phyloP scores from a whole-genome alignment of 2,329 filamentous ascomycete genomes.

The Didymella sp. region DNA sequence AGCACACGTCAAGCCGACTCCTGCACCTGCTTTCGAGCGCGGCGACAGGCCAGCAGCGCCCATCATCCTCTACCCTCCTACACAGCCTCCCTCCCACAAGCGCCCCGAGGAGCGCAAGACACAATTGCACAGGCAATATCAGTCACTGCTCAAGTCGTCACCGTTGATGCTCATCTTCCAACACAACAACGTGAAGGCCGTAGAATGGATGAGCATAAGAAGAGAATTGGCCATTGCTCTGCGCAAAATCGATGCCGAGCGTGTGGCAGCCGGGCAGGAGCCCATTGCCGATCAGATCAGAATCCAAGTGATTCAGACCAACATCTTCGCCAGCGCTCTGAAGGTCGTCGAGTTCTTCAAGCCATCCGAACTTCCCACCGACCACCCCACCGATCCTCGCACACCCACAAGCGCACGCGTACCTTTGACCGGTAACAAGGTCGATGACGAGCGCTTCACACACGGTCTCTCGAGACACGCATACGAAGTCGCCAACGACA shows the following conservation, averaged over 20 bases:
- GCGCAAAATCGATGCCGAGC: conserved; percentile 71
- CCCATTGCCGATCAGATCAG: conserved; percentile 68
- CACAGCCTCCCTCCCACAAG: conserved; percentile 87
- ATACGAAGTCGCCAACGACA: conserved; percentile 58
- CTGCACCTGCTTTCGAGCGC: conserved; percentile 61
- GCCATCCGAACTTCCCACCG: conserved; percentile 37
- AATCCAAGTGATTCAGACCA: conserved; percentile 84
- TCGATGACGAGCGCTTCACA: conserved; percentile 61
- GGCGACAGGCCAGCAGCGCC: conserved; percentile 54
- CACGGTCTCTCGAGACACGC: conserved; percentile 67
- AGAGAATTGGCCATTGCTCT: conserved; percentile 70
- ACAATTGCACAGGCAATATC: conserved; percentile 85
- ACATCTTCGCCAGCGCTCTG: conserved; percentile 85
- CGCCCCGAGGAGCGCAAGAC: conserved; percentile 87
- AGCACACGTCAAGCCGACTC: conserved; percentile 58
- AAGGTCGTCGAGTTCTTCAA: conserved; percentile 83
- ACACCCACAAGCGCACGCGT: conserved; percentile 46
- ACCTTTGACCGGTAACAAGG: conserved; percentile 36
- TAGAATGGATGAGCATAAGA: conserved; percentile 76
- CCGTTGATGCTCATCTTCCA: conserved; percentile 88
- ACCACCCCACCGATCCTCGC: conserved; percentile 41
- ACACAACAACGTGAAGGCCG: conserved; percentile 76
- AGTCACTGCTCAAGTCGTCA: conserved; percentile 83
- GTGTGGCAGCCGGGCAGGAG: conserved; percentile 62
- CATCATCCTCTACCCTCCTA: conserved; percentile 62